Evolutionary conservation across 306 rosid genomes (phyloP).

Genomic region (Trifolium fragiferum): DNA sequence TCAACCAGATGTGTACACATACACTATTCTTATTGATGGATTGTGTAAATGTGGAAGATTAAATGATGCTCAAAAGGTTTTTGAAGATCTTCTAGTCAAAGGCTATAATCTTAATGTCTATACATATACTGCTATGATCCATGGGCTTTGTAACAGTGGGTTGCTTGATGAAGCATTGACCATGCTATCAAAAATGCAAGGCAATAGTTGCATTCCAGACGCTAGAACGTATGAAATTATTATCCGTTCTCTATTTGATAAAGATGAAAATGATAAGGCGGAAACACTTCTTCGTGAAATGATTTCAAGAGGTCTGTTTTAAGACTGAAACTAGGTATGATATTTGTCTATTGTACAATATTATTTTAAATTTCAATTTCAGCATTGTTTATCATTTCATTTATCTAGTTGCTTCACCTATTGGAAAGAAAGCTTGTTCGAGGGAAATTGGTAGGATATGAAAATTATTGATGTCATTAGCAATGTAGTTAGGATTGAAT

Average conservation of each 20-base stretch:
- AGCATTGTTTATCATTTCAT: too few species aligned
- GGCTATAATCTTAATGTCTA: neutral
- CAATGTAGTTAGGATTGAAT: too few species aligned
- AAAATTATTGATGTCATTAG: too few species aligned
- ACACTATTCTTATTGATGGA: neutral
- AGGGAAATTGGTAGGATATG: too few species aligned
- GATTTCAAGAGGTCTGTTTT: neutral
- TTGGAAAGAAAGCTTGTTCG: too few species aligned
- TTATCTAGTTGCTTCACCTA: too few species aligned
- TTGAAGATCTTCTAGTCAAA: neutral
- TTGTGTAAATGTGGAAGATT: neutral
- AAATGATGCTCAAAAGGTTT: neutral
- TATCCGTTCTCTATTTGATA: neutral
- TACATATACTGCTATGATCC: neutral
- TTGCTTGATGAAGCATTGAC: neutral
- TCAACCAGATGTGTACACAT: neutral
- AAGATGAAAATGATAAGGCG: neutral
- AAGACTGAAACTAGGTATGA: neutral
- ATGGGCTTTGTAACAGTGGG: neutral
- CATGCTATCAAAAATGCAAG: neutral
- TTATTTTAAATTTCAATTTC: too few species aligned
- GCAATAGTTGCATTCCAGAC: neutral
- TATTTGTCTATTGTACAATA: too few species aligned
- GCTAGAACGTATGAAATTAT: neutral
- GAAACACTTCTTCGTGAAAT: constrained; percentile 14